Conservation (phyloP, 169 alveolate species). For the Plasmodium coatneyi region DNA sequence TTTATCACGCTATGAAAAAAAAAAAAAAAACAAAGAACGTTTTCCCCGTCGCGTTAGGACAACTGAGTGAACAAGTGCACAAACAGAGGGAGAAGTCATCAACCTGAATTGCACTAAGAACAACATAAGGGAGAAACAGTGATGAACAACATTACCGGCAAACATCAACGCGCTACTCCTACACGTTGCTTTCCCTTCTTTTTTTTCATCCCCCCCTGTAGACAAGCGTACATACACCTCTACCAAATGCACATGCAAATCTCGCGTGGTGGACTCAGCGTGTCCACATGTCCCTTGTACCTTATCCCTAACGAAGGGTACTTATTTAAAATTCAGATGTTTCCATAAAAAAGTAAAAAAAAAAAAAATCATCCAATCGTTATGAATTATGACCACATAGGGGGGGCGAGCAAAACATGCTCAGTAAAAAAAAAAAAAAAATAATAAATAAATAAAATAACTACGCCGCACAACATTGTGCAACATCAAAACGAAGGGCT, state of each 20-base stretch:
- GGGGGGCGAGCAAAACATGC: neutral
- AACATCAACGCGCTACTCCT: neutral
- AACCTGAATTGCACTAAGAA: neutral
- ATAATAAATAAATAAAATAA: neutral
- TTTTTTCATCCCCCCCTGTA: neutral
- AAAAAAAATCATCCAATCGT: neutral
- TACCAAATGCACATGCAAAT: neutral
- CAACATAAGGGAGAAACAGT: neutral
- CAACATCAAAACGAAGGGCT: neutral
- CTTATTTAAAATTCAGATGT: neutral
- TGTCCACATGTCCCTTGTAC: neutral
- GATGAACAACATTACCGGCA: neutral
- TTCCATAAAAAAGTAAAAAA: neutral
- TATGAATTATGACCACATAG: neutral
- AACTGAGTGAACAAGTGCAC: neutral
- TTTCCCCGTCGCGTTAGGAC: neutral
- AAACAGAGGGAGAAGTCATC: neutral
- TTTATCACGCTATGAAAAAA: neutral
- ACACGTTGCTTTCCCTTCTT: neutral
- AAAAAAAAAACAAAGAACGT: neutral
- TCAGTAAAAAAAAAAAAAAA: conserved; percentile 15
- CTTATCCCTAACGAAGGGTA: neutral
- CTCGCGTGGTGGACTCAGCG: neutral
- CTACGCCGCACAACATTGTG: neutral
- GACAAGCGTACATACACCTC: neutral